Evolutionary conservation across 2,329 filamentous ascomycete genomes (phyloP).

Genomic region (Paecilomyces dactylethromorphus): DNA sequence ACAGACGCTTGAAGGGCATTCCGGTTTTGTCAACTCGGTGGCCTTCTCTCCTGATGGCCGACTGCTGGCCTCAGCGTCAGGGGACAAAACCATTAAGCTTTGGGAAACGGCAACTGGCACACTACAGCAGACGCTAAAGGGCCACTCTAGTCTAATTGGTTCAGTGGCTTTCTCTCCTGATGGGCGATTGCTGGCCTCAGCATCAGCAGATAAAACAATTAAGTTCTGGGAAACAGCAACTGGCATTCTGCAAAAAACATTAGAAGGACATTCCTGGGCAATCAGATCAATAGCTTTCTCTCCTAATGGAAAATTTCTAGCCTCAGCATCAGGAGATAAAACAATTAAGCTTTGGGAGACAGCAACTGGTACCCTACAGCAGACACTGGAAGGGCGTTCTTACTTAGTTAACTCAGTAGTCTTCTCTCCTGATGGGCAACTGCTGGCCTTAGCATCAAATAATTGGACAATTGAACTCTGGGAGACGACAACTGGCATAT

Average conservation of each 20-base stretch:
- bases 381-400: slow-evolving; percentile 16
- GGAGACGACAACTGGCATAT: background rate
- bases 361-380: slow-evolving; percentile 5
- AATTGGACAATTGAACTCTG: no score
- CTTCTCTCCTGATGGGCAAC: slow-evolving; percentile 19
- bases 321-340: slow-evolving; percentile 9
- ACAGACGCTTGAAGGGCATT: slow-evolving; percentile 14
- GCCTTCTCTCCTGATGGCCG: slow-evolving; percentile 14
- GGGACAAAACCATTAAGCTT: slow-evolving; percentile 10
- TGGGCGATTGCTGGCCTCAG: slow-evolving; percentile 13
- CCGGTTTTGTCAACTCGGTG: slow-evolving; percentile 6
- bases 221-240: slow-evolving; percentile 10
- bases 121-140: slow-evolving; percentile 14
- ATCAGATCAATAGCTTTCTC: slow-evolving; percentile 13
- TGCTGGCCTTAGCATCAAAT: slow-evolving; percentile 7
- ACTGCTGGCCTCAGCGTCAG: slow-evolving; percentile 10
- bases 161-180: slow-evolving; percentile 21
- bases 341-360: slow-evolving; percentile 13
- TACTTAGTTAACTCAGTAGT: slow-evolving; percentile 11
- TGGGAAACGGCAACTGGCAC: slow-evolving; percentile 10
- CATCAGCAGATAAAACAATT: slow-evolving; percentile 9
- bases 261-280: slow-evolving; percentile 9
- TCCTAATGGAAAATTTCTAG: slow-evolving; percentile 11
- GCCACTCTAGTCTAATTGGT: slow-evolving; percentile 8
- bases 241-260: slow-evolving; percentile 2